Evolutionary conservation across 2,329 filamentous ascomycete species (phyloP), one percentile per base, ranked within the genome.

Genomic region (Ustulina deusta): DNA sequence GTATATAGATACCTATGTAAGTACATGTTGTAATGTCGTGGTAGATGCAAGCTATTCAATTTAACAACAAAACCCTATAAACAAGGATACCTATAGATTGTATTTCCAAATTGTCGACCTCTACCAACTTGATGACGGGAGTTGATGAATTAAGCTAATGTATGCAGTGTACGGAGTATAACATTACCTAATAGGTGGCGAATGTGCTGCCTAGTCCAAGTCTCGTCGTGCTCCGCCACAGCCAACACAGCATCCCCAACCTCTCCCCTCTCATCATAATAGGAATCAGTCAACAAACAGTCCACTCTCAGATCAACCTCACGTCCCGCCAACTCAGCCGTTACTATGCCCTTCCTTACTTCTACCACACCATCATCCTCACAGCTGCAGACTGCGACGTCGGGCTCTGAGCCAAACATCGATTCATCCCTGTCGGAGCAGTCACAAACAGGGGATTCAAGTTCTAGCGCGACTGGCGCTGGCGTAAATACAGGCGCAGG

Each of bases 401-500:
- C 57, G n/a, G 40, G 51, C 32, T 55, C 65, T 11, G 62, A 63
- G 40, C 34, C 68, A 11, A 60, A 42, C 48, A n/a, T 32, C 61
- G 25, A 68, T 32, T 57, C 65, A 17, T 58, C 63, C 29, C 11
- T 54, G 32, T 61, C 59, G 32, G 63, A 54, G 22, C 67, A 67
- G 25, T 61, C 59, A 25, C 63, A 61, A 20, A 36, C 60, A 36
- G 63, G 29, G 46, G 25, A 57, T 25, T 61, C 46, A 1, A 55
- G 32, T 22, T 56, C 49, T 55, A 32, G 17, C 42, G 70, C 74
- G 22, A 81, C 79, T 1, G 83, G 83, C 29, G 83, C 83, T 1
- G 83, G 83, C 13, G 81, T 79, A n/a, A 78, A 86, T 73, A 84
- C 82, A 0, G 84, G 83, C n/a, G 83, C 83, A 0, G 84, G 83